Base-by-base conservation (phyloP, 2,329 filamentous ascomycete species). In the Colletotrichum viniferum region DNA sequence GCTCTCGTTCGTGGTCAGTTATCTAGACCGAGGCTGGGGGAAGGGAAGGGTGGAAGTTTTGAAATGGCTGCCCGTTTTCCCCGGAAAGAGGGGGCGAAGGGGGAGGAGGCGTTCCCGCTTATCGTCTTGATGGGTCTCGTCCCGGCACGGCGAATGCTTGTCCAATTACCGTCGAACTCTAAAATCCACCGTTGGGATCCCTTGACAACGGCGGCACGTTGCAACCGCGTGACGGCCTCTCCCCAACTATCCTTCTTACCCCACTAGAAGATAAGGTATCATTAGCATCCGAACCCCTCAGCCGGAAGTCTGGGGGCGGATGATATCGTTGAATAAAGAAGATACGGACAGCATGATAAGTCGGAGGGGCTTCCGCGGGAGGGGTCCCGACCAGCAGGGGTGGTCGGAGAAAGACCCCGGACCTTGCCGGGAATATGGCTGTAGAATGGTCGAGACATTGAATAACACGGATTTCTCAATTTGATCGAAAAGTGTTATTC, bases 101-200 rank as follows among this genome's bases (percentile, higher is more conserved):
- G 43, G 7, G 26, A 21, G 4, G 28, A 43, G 36, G 34, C 48
- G 26, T 52, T 56, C 69, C 73, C 73, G 73, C 73, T 73, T 75
- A 75, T 75, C 73, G 69, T 64, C 73, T 58, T 60, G 73, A 58
- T 58, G 69, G 30, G 34, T 69, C 73, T 75, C 38, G 73, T 75
- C 73, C 73, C 73, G 73, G 58, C 73, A 61, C 32, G 73, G 73
- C 73, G n/a, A 73, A 73, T 52, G 73, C 73, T 75, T 75, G 34
- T 52, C 43, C 43, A 60, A 52, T 69, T 34, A 65, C 38, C 55
- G 32, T 62, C 26, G 62, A 63, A 72, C 38, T 30, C 69, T 52
- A 73, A 63, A 73, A 43, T 30, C 26, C 26, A 24, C 36, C 56
- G 43, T 61, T 26, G 13, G 69, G 72, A 71, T 43, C 56, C 73